Conservation (phyloP, 176 grass and related monocot species). For the Puya raimondii region DNA sequence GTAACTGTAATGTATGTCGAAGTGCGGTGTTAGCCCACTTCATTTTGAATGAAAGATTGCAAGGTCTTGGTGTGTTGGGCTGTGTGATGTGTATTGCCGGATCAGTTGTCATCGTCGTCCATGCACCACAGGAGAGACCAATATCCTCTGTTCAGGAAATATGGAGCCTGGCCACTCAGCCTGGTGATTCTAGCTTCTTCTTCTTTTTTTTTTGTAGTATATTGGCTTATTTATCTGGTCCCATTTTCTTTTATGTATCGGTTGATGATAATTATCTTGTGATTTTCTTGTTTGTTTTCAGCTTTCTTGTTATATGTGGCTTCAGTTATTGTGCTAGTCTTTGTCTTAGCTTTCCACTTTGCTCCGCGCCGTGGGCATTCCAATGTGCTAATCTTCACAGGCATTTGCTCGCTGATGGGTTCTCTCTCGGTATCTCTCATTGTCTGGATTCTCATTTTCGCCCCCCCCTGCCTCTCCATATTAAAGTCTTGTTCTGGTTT, state of each 20-base stretch:
- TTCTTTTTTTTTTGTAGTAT: neutral
- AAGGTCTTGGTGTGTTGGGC: slow-evolving; percentile 67
- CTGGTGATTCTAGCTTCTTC: slow-evolving; percentile 20
- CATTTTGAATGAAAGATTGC: slow-evolving; percentile 81
- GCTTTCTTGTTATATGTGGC: slow-evolving; percentile 93
- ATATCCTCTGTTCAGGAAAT: slow-evolving; percentile 87
- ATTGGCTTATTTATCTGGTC: neutral
- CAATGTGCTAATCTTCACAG: slow-evolving; percentile 87
- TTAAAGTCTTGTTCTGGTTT: neutral
- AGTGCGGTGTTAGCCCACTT: slow-evolving; percentile 97
- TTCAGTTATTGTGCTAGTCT: slow-evolving; percentile 74
- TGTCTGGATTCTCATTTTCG: neutral
- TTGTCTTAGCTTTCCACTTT: slow-evolving; percentile 86
- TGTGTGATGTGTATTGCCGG: slow-evolving; percentile 88
- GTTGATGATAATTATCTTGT: neutral
- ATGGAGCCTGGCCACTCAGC: slow-evolving; percentile 88
- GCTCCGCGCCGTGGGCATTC: slow-evolving; percentile 76
- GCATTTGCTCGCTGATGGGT: slow-evolving; percentile 98
- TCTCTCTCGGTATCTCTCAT: slow-evolving; percentile 74
- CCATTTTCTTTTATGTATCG: neutral
- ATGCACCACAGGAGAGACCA: slow-evolving; percentile 75
- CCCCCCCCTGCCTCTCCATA: neutral
- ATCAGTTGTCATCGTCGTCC: slow-evolving; percentile 82
- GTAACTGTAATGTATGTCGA: slow-evolving; percentile 3
- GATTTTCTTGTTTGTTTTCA: slow-evolving; percentile 19